These are phyloP conservation scores for Curvularia hawaiiensis DNA, from an alignment of 2,329 filamentous ascomycete species.

Conservation along the genomic window DNA sequence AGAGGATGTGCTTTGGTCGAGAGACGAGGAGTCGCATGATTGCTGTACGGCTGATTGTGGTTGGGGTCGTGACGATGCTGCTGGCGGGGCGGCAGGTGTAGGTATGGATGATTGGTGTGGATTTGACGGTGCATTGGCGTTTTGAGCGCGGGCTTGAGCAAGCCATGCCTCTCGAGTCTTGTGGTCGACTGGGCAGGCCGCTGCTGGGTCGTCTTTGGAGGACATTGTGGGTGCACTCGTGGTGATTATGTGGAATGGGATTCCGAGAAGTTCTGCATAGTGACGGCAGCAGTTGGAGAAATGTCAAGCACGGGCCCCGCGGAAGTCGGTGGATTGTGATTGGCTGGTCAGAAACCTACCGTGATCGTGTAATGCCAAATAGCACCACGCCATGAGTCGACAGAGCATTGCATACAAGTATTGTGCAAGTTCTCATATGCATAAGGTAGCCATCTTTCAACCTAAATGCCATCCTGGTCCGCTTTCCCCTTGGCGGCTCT, in stretches of 20 bases:
- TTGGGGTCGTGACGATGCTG: constrained; percentile 17
- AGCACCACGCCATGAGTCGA: constrained; percentile 3
- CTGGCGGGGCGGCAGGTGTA: constrained; percentile 18
- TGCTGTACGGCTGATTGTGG: constrained; percentile 25
- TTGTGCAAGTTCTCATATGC: not conserved
- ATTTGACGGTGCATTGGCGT: constrained; percentile 26
- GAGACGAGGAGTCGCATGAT: constrained; percentile 48
- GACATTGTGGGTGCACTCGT: constrained; percentile 25
- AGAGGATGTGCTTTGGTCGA: constrained; percentile 39
- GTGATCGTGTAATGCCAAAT: constrained; percentile 20
- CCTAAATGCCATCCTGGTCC: not conserved
- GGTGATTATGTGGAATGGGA: constrained; percentile 6
- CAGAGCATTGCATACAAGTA: not conserved
- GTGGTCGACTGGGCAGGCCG: constrained; percentile 83
- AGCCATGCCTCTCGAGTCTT: constrained; percentile 89
- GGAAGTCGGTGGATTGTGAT: constrained; percentile 26
- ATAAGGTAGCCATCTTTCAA: not conserved
- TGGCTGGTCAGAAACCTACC: constrained; percentile 14
- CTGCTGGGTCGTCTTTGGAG: constrained; percentile 40
- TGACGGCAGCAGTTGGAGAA: constrained; percentile 29
- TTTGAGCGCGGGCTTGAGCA: constrained; percentile 63
- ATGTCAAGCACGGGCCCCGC: constrained; percentile 31
- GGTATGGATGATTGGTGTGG: constrained; percentile 25
- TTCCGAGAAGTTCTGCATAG: constrained; percentile 15
- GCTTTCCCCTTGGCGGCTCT: not conserved